Evolutionary conservation across 2,329 filamentous ascomycete genomes (phyloP), one percentile per base, ranked within the genome.

Genomic region (Geosmithia flava): DNA sequence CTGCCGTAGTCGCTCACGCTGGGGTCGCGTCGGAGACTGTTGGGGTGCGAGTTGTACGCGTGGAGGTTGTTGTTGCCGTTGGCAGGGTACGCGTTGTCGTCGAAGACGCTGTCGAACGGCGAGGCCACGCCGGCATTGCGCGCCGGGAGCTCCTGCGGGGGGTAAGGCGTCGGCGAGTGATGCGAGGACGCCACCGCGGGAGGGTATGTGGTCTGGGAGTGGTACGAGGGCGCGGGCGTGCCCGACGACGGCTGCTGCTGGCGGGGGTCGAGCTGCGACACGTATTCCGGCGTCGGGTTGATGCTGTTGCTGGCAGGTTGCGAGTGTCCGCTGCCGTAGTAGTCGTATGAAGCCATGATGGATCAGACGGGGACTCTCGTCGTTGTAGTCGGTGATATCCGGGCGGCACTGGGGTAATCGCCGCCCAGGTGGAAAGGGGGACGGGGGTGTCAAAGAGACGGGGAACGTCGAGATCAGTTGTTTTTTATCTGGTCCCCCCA

Each of bases 51-150:
- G 59, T 50, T 54, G 62, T 50, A 29, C 19, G 46, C 46, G 4
- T 27, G 23, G 4, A 19, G 44, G 19, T 46, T 27, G 13, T 58
- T 55, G 45, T 56, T 56, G n/a, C 70, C 65, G 56, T 71, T 71
- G 46, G 74, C 68, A 49, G 80, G 78, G 58, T 85, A 84, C 49
- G 74, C 72, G 64, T 81, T 70, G 61, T 85, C 81, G 62, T 84
- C 80, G 61, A 85, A 85, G 49, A 81, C 77, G 45, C 75, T 76
- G 48, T 80, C 76, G 59, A 84, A 83, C 10, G 81, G 80, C 19
- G 78, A 74, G 56, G 56, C 66, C 44, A 27, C 23, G 4, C 23
- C 23, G 23, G 59, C 62, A 23, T 62, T 62, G 49, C 62, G 59
- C 33, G 61, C 60, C 46, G 63, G 64, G 27, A 61, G 62, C 44